Evolutionary conservation across 1,284 basidiomycete genomes (phyloP).

Genomic region (Leccinum griseonigrum): DNA sequence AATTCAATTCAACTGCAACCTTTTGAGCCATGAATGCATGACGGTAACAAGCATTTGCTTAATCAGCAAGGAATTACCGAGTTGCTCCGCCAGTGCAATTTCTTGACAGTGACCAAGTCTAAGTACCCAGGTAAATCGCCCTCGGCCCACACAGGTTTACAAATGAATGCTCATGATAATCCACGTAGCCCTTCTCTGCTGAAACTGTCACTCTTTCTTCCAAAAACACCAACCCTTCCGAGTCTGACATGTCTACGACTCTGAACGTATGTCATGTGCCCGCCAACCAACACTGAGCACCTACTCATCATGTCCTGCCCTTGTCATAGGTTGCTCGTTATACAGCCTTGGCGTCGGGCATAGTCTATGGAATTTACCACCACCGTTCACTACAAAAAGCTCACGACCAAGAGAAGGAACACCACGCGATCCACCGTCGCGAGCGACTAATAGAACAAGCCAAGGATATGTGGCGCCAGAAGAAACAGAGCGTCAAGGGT

Average conservation of each 20-base stretch:
- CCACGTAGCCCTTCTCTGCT: constrained; percentile 12
- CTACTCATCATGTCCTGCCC: constrained; percentile 19
- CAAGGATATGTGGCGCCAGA: constrained; percentile 86
- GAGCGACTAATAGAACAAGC: constrained; percentile 84
- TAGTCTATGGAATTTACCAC: constrained; percentile 93
- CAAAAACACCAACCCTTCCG: constrained; percentile 13
- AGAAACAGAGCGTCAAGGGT: constrained; percentile 54
- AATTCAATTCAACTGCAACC: neutral
- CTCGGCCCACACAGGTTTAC: neutral
- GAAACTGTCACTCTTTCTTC: constrained; percentile 16
- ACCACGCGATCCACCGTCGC: constrained; percentile 68
- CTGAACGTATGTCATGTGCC: constrained; percentile 48
- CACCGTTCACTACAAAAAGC: constrained; percentile 85
- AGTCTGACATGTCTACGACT: constrained; percentile 55
- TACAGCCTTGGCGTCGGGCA: constrained; percentile 85
- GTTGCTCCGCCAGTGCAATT: constrained; percentile 27
- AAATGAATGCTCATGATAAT: constrained; percentile 8
- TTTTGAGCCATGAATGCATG: no score
- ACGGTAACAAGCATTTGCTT: constrained; percentile 12
- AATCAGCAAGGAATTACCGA: constrained; percentile 31
- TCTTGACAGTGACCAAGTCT: constrained; percentile 14
- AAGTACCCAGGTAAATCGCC: constrained; percentile 11
- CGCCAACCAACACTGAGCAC: neutral
- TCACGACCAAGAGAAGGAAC: constrained; percentile 70
- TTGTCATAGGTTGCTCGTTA: constrained; percentile 86